Base-by-base conservation (phyloP, 768 basidiomycete species). In the Boletus rex-veris region DNA sequence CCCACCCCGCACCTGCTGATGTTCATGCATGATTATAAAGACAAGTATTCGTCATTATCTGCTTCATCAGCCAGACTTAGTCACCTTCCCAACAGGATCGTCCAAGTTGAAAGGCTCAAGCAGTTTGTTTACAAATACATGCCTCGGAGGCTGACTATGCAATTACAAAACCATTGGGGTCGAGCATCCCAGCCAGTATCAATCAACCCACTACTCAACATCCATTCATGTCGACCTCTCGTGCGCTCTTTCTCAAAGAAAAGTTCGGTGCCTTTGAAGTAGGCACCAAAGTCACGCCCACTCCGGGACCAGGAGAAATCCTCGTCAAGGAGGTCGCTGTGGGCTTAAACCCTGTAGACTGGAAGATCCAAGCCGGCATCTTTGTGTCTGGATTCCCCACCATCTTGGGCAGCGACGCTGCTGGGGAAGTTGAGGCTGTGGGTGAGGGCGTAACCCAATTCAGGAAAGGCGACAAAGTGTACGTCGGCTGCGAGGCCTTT, bases 281-380 rank as follows among this genome's bases (percentile, higher is more conserved):
- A 9, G 45, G 55, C 42, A 44, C 54, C 35, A 64, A 40, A 44
- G 35, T 51, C 11, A 4, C 36, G 0, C 58, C 58, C 8, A n/a
- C 40, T 18, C 79, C 80, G 0, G 74, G 74, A 0, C 68, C 72
- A 1, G 73, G 73, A 24, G 76, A 80, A 48, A 48, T 81, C 33
- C 69, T 80, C 42, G 66, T 80, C 58, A 76, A 74, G 57, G 62
- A 77, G 33, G 52, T 68, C 33, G 62, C 79, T 2, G 68, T 75
- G 0, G 73, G 68, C 9, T 55, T 81, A 19, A 79, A 81, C 55
- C 80, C 80, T 5, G 57, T 73, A 9, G 80, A 83, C 50, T 67
- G 66, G 66, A 69, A 62, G 47, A 58, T 67, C 8, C 66, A 58
- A 48, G 21, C 41, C 2, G 53, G 58, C 5, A 0, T 45, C 18